Conservation (phyloP, 352 stramenopile genomes). For the Pythium diclinum region DNA sequence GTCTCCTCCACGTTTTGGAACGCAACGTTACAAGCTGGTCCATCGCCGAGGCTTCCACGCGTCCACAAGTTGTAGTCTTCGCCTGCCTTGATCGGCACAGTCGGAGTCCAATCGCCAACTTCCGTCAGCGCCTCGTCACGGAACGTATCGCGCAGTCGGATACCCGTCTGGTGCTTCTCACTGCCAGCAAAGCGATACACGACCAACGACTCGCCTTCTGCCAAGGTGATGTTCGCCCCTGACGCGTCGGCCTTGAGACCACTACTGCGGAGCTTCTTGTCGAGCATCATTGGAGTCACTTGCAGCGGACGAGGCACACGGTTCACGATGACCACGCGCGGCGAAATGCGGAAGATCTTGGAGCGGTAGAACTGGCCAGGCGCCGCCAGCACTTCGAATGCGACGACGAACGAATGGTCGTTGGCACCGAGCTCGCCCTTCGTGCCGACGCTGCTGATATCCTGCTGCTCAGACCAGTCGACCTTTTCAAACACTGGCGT, state of each 20-base stretch:
- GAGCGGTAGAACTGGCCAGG: constrained; percentile 79
- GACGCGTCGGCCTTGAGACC: not conserved
- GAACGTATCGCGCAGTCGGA: constrained; percentile 65
- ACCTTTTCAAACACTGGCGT: constrained; percentile 68
- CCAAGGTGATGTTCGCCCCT: constrained; percentile 35
- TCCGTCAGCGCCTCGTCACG: constrained; percentile 36
- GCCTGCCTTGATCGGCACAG: constrained; percentile 36
- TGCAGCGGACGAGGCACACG: constrained; percentile 58
- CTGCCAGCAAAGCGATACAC: constrained; percentile 69
- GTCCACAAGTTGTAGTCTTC: constrained; percentile 56
- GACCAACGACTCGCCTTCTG: constrained; percentile 48
- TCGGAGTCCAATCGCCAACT: constrained; percentile 58
- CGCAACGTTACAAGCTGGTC: constrained; percentile 62
- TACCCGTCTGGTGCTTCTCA: constrained; percentile 65
- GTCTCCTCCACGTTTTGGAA: constrained; percentile 62
- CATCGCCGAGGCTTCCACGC: constrained; percentile 63
- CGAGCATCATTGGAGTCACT: constrained; percentile 68
- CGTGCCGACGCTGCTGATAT: constrained; percentile 76
- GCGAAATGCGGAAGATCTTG: constrained; percentile 79
- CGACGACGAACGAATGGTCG: constrained; percentile 69
- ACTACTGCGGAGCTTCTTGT: constrained; percentile 59
- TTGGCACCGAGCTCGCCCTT: constrained; percentile 58
- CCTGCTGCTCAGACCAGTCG: constrained; percentile 63
- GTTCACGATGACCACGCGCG: constrained; percentile 74
- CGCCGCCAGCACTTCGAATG: constrained; percentile 76